Conservation (phyloP, 2,329 filamentous ascomycete species). For the Exophiala dermatitidis region DNA sequence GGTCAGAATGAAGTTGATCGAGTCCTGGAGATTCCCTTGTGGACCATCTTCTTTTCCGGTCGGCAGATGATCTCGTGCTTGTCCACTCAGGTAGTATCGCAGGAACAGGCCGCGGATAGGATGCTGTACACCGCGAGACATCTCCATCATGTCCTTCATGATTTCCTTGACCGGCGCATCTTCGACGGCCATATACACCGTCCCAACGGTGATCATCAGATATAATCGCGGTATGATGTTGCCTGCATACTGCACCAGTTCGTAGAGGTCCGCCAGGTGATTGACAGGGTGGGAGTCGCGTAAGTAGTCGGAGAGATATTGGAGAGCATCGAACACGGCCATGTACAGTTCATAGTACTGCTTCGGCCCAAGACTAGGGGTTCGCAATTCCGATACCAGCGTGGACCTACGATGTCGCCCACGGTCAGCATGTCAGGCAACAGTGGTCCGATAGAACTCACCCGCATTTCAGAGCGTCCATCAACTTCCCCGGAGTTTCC, state of each 20-base stretch:
- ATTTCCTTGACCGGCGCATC: constrained; percentile 99
- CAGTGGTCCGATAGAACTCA: constrained; percentile 44
- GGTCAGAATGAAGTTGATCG: constrained; percentile 94
- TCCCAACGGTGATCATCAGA: constrained; percentile 98
- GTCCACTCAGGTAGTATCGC: constrained; percentile 91
- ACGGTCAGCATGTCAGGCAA: constrained; percentile 23
- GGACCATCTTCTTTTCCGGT: constrained; percentile 77
- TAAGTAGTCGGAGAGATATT: constrained; percentile 91
- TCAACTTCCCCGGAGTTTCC: constrained; percentile 94
- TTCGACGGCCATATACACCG: constrained; percentile 97
- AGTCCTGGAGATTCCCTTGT: constrained; percentile 92
- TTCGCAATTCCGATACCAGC: constrained; percentile 94
- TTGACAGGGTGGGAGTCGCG: constrained; percentile 97
- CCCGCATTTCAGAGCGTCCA: constrained; percentile 99
- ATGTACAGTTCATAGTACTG: constrained; percentile 99
- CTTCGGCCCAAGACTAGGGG: constrained; percentile 93
- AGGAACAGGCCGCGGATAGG: constrained; percentile 91
- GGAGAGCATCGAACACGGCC: constrained; percentile 95
- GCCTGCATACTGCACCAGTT: constrained; percentile 94
- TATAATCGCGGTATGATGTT: constrained; percentile 96
- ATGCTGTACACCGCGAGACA: constrained; percentile 96
- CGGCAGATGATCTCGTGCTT: constrained; percentile 84
- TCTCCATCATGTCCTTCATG: constrained; percentile 99
- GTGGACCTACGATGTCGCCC: constrained; percentile 62
- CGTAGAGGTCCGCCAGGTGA: constrained; percentile 95